Percentiles rank a stretch among this genome's conserved stretches.
phyloP scores from a whole-genome alignment of 305 asterid species.

The Fraxinus angustifolia region DNA sequence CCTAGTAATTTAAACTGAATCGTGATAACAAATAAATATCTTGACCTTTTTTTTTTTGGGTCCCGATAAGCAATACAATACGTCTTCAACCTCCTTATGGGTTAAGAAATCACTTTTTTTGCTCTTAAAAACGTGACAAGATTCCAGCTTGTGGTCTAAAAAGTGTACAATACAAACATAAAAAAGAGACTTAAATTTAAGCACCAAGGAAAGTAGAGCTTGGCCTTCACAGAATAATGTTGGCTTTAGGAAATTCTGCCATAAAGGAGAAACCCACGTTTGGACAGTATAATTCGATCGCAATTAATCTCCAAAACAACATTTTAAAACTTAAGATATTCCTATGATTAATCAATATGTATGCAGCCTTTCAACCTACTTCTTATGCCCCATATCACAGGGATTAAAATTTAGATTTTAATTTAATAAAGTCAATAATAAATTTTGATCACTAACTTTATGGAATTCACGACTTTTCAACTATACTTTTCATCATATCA shows the following conservation, averaged over 20 bases:
- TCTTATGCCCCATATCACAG: too few relatives aligned
- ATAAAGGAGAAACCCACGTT: constrained; percentile 17
- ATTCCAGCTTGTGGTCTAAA: background rate
- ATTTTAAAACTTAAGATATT: background rate
- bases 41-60: too few relatives aligned
- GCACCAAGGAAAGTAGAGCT: background rate
- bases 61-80: background rate
- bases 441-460: too few relatives aligned
- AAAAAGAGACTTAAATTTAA: constrained; percentile 1
- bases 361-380: background rate
- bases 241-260: constrained; percentile 14
- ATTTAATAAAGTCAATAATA: too few relatives aligned
- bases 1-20: background rate
- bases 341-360: background rate
- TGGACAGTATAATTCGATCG: constrained; percentile 17
- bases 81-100: constrained; percentile 18
- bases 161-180: background rate
- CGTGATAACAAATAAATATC: background rate
- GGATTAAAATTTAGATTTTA: too few relatives aligned
- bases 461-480: too few relatives aligned
- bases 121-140: background rate
- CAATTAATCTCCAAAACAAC: constrained; percentile 19
- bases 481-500: too few relatives aligned
- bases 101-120: constrained; percentile 30
- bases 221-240: background rate